Base-by-base conservation (phyloP, 2,329 filamentous ascomycete species). In the Cryphonectria carpinicola region DNA sequence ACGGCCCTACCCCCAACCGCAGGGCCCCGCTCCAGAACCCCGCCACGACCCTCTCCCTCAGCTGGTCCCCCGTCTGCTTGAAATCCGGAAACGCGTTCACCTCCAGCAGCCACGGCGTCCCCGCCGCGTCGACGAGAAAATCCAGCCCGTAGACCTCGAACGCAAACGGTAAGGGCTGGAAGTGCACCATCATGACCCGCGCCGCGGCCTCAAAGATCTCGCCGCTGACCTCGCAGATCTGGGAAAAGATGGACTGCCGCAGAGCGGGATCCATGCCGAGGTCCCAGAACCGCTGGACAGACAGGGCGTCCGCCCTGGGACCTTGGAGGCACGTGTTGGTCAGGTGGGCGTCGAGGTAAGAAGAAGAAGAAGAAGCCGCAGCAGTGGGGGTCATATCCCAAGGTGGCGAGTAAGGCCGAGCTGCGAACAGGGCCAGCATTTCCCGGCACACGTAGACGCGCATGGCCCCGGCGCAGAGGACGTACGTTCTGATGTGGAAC, bases 11-110 rank as follows among this genome's bases (percentile, higher is more conserved):
- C 1, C 85, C 93, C 74, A 87, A 82, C 69, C 89, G 85, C 58
- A 97, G 85, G 32, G 93, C 91, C 14, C 89, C 92, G 76, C 89
- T 86, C 85, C 97, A 96, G 74, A 99, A 85, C 10, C 90, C 92
- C 28, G 84, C 87, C 35, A 99, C 91, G 56, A 98, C 81, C 46
- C 13, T 41, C 0, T 83, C 87, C 78, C 86, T 89, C 74, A 97
- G 81, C 70, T 92, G 91, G 10, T 87, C 86, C 0, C 96, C 96
- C 22, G 94, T 97, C 87, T 98, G 95, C 77, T 88, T 90, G 78
- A 98, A 98, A 82, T 99, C 96, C 13, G 96, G 96, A 81, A 97
- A 99, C 0, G 95, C 93, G 83, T 99, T 99, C 43, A 97, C 88
- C 83, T 99, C 96, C 70, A 99, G 83, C 77, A 99, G 79, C 89